Base-by-base conservation (phyloP, 2,329 filamentous ascomycete species). In the Aureobasidium subglaciale region DNA sequence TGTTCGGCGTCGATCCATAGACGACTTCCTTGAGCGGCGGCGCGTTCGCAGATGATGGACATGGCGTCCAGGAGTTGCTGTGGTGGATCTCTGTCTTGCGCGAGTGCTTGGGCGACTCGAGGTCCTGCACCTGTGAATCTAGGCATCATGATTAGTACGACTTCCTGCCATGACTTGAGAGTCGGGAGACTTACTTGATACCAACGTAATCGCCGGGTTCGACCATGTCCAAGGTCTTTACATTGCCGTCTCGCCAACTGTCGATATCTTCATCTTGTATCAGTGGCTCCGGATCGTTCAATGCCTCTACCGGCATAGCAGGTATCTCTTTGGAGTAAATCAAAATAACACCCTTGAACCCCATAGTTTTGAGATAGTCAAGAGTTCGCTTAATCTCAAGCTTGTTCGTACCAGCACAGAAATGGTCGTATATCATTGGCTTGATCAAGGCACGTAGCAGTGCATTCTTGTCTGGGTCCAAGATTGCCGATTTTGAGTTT, bases 1-100 rank as follows among this genome's bases (percentile, higher is more conserved):
- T 81, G 77, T 63, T 81, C 78, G 4, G 79, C 77, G 59, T 81
- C 79, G 49, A 81, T 71, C 59, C 77, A 72, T 50, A 81, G 67
- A 15, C 75, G 71, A 46, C 72, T 73, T 11, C 70, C 70, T 49
- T 71, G 71, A 13, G 68, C 65, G 45, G 70, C 67, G 2, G 76
- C 73, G 43, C 71, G 60, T 35, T 73, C 67, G 58, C 74, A 74
- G 24, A 78, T 73, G 27, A 67, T 65, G 35, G 70, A 66, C 62
- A 79, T 74, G 1, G 75, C 73, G 9, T 65, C 53, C 34, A 69
- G 62, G 62, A 78, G 74, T 27, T 67, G 65, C 11, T 64, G 59
- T 2, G 77, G 70, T 1, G 75, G 74, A 3, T 65, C 61, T 8
- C 67, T 62, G 45, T 70, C 63, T 4, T 71, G 62, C 55, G 72